phyloP scores from a whole-genome alignment of 1,284 basidiomycete genomes.

The Ustilago cynodontis region DNA sequence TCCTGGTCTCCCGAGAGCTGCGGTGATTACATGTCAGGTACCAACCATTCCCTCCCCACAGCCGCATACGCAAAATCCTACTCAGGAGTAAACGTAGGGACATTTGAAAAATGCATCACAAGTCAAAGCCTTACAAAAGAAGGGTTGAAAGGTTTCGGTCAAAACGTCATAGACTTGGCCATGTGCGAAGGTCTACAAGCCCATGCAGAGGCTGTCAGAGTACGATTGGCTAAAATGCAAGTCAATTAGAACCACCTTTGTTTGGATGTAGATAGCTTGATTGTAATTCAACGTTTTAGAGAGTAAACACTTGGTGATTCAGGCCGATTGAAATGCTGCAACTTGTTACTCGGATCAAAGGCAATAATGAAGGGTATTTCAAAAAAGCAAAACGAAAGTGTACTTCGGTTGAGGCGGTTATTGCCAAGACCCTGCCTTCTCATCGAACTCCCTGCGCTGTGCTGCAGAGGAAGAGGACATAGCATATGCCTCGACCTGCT shows the following conservation, averaged over 20 bases:
- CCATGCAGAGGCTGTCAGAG: slow-evolving; percentile 77
- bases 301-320: too few relatives aligned
- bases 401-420: too few relatives aligned
- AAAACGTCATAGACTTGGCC: slow-evolving; percentile 88
- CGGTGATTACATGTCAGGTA: slow-evolving; percentile 98
- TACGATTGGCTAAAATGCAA: slow-evolving; percentile 61
- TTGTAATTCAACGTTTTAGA: background rate
- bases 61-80: slow-evolving; percentile 93
- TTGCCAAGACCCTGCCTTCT: too few relatives aligned
- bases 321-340: too few relatives aligned
- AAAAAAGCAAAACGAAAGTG: background rate
- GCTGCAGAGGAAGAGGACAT: background rate
- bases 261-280: background rate
- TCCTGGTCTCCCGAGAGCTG: slow-evolving; percentile 81
- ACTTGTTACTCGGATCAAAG: too few relatives aligned
- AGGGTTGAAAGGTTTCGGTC: slow-evolving; percentile 85
- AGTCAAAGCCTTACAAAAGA: slow-evolving; percentile 87
- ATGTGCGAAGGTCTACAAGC: slow-evolving; percentile 95
- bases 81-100: slow-evolving; percentile 95
- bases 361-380: background rate
- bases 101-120: slow-evolving; percentile 99
- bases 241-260: background rate
- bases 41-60: slow-evolving; percentile 85
- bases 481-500: too few relatives aligned
- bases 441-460: slow-evolving; percentile 3